Evolutionary conservation across 2,329 filamentous ascomycete genomes (phyloP).

Genomic region (Neonectria magnoliae): DNA sequence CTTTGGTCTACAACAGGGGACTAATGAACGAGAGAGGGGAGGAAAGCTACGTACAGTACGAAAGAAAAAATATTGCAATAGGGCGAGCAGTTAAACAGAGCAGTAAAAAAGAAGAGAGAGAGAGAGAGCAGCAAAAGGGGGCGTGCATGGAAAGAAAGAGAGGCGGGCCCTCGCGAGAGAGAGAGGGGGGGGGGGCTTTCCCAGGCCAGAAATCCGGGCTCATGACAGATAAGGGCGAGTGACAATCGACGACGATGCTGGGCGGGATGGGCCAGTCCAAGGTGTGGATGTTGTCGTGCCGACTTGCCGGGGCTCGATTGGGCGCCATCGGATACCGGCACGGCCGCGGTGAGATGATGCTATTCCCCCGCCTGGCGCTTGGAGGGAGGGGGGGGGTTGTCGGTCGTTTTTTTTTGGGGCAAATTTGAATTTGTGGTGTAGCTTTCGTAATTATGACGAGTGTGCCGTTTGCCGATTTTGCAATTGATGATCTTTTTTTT

Average conservation of each 20-base stretch:
- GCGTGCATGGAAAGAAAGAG: neutral
- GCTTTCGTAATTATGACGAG: too few relatives aligned
- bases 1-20: too few relatives aligned
- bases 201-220: neutral
- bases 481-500: too few relatives aligned
- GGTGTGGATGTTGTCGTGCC: constrained; percentile 41
- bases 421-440: too few relatives aligned
- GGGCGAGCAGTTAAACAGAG: neutral
- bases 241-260: neutral
- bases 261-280: too few relatives aligned
- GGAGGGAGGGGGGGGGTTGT: too few relatives aligned
- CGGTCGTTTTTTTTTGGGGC: too few relatives aligned
- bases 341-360: constrained; percentile 44
- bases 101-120: neutral
- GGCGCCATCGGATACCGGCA: constrained; percentile 44
- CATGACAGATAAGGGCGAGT: constrained; percentile 2
- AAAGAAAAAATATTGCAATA: too few relatives aligned
- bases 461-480: constrained; percentile 1
- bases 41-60: neutral
- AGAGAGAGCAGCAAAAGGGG: neutral
- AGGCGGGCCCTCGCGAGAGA: neutral
- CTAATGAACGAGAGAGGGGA: too few relatives aligned
- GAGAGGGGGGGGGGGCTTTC: neutral
- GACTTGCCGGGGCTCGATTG: constrained; percentile 45
- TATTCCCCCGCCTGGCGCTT: constrained; percentile 27